phyloP scores from a whole-genome alignment of 345 rosid species.

The Ceriops tagal region DNA sequence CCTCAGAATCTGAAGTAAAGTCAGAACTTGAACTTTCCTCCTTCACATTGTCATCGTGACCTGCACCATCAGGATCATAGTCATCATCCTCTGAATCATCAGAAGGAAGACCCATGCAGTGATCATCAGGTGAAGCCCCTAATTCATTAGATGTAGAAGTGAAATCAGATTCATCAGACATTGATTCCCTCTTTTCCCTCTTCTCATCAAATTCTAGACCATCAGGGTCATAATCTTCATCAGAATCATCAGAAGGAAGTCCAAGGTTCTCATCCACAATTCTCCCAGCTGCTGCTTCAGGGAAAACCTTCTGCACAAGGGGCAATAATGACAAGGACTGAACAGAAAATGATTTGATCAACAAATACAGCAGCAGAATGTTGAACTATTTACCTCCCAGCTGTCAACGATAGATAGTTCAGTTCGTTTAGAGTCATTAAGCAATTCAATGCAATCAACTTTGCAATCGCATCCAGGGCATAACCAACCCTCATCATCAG shows the following conservation, averaged over 20 bases:
- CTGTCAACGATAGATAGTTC: constrained; percentile 51
- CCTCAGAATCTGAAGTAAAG: constrained; percentile 77
- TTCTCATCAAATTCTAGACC: constrained; percentile 22
- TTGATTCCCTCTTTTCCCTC: constrained; percentile 5
- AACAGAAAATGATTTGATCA: background rate
- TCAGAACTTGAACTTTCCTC: constrained; percentile 70
- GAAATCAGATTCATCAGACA: constrained; percentile 60
- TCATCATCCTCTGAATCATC: constrained; percentile 94
- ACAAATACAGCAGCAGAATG: background rate
- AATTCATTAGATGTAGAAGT: constrained; percentile 55
- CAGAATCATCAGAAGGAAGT: constrained; percentile 82
- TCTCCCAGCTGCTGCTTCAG: constrained; percentile 64
- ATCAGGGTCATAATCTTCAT: constrained; percentile 75
- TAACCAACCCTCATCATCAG: constrained; percentile 91
- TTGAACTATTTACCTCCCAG: constrained; percentile 64
- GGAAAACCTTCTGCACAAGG: constrained; percentile 73
- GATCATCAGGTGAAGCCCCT: constrained; percentile 30
- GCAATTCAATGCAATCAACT: constrained; percentile 65
- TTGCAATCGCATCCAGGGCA: constrained; percentile 97
- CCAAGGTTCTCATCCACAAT: constrained; percentile 50
- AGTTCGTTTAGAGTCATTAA: constrained; percentile 76
- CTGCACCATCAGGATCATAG: constrained; percentile 59
- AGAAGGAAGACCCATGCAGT: constrained; percentile 53
- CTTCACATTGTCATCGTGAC: constrained; percentile 36
- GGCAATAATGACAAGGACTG: constrained; percentile 7